Evolutionary conservation across 2,329 filamentous ascomycete species (phyloP).

Genomic region (Neonectria punicea): DNA sequence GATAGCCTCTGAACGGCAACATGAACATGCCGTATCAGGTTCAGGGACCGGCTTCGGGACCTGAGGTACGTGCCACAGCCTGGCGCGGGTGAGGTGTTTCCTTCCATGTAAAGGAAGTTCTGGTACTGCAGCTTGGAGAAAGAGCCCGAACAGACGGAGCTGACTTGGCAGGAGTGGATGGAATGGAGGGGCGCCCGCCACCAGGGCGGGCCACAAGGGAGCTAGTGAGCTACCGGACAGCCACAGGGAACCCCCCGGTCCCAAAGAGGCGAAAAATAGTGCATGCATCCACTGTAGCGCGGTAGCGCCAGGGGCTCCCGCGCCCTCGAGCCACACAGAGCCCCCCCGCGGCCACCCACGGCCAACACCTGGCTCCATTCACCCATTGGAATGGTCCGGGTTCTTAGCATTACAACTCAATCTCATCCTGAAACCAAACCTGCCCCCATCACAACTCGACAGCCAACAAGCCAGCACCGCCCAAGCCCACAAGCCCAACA

Average conservation of each 20-base stretch:
- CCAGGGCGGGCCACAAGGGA: conserved; percentile 12
- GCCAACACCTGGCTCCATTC: conserved; percentile 4
- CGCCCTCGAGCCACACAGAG: not conserved
- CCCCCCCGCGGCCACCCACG: conserved; percentile 2
- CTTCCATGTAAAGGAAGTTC: too few species aligned
- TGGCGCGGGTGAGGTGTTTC: not conserved
- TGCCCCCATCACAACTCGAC: conserved; percentile 37
- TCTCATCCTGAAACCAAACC: conserved; percentile 43
- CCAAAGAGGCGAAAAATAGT: conserved; percentile 24
- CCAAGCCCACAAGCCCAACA: not conserved
- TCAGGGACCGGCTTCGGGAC: conserved; percentile 17
- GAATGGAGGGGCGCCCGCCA: not conserved
- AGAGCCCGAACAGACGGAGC: too few species aligned
- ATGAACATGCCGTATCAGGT: conserved; percentile 19
- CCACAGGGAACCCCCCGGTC: conserved; percentile 5
- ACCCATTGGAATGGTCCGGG: conserved; percentile 6
- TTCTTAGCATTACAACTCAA: conserved; percentile 39
- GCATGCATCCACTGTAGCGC: conserved; percentile 21
- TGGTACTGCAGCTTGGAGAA: too few species aligned
- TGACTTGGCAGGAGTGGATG: too few species aligned
- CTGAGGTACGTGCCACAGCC: conserved; percentile 21
- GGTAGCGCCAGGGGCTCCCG: conserved; percentile 15
- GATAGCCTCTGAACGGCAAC: not conserved
- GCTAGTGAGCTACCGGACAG: conserved; percentile 10
- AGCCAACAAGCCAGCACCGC: conserved; percentile 25